phyloP scores from a whole-genome alignment of 768 basidiomycete species.

The Cystobasidium onofrii region DNA sequence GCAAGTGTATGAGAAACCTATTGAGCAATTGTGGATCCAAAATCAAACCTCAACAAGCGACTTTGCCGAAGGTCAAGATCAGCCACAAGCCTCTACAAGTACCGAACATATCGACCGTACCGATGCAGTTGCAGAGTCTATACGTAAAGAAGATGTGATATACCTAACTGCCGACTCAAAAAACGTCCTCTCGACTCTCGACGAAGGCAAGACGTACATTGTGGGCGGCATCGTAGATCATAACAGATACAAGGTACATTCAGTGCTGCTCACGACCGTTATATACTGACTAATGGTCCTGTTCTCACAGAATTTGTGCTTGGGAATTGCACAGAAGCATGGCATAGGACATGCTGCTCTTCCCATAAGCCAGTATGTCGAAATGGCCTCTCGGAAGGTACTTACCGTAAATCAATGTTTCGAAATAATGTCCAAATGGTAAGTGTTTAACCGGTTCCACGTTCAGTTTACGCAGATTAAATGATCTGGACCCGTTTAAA shows the following conservation, averaged over 20 bases:
- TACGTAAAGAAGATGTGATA: conserved; percentile 55
- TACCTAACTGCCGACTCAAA: conserved; percentile 93
- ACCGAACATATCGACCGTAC: not conserved
- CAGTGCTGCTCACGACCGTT: not conserved
- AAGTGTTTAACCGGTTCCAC: no score
- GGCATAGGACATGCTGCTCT: conserved; percentile 76
- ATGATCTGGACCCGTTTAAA: no score
- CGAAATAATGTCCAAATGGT: conserved; percentile 83
- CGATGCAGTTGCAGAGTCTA: conserved; percentile 8
- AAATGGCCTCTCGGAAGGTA: conserved; percentile 82
- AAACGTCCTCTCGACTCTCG: conserved; percentile 73
- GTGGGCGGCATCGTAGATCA: conserved; percentile 93
- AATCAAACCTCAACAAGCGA: not conserved
- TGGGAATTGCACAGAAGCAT: conserved; percentile 68
- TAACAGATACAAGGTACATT: conserved; percentile 82
- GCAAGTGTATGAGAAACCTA: conserved; percentile 69
- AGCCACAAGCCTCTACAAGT: conserved; percentile 8
- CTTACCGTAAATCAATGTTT: conserved; percentile 83
- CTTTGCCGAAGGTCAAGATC: not conserved
- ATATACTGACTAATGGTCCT: not conserved
- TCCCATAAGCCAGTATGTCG: conserved; percentile 86
- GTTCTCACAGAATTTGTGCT: conserved; percentile 65
- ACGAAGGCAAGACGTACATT: conserved; percentile 77
- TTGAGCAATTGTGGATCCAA: conserved; percentile 40
- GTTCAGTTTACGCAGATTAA: no score